phyloP scores from a whole-genome alignment of 495 filamentous ascomycete species.

The Aspergillus panamensis region DNA sequence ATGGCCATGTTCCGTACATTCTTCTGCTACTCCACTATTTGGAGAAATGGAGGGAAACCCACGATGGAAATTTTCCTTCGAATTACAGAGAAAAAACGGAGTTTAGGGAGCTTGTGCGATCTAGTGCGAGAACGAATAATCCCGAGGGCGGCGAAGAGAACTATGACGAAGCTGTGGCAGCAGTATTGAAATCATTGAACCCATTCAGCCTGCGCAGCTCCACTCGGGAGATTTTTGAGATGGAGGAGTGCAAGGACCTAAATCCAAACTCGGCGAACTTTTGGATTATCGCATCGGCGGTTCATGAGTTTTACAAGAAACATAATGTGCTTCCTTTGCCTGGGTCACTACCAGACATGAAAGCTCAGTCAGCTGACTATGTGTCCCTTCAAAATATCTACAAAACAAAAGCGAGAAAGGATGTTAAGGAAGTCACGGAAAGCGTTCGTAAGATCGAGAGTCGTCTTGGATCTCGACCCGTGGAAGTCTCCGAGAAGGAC shows the following conservation, averaged over 20 bases:
- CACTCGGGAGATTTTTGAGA: slow-evolving; percentile 74
- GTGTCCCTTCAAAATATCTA: slow-evolving; percentile 90
- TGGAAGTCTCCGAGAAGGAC: slow-evolving; percentile 63
- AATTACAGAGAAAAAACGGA: slow-evolving; percentile 84
- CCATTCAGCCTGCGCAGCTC: slow-evolving; percentile 61
- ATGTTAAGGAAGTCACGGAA: slow-evolving; percentile 70
- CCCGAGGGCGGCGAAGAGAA: slow-evolving; percentile 94
- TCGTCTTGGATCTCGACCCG: slow-evolving; percentile 42
- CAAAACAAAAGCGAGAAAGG: slow-evolving; percentile 79
- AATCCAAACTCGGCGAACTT: slow-evolving; percentile 54
- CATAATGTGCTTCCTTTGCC: slow-evolving; percentile 76
- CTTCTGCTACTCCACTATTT: slow-evolving; percentile 83
- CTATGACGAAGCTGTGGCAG: slow-evolving; percentile 85
- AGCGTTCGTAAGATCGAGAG: slow-evolving; percentile 62
- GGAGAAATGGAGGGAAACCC: slow-evolving; percentile 71
- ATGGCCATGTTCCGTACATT: slow-evolving; percentile 91
- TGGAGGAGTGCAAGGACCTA: slow-evolving; percentile 52
- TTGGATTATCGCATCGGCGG: slow-evolving; percentile 86
- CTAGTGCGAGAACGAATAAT: slow-evolving; percentile 64
- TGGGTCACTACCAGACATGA: slow-evolving; percentile 95
- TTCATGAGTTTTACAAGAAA: slow-evolving; percentile 67
- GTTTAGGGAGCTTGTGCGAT: slow-evolving; percentile 66
- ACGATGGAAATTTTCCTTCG: slow-evolving; percentile 64
- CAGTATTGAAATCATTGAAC: slow-evolving; percentile 79
- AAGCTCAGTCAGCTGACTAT: slow-evolving; percentile 89